Evolutionary conservation across 2,329 filamentous ascomycete species (phyloP), one percentile per base, ranked within the genome.

Genomic region (Claviceps sp.): DNA sequence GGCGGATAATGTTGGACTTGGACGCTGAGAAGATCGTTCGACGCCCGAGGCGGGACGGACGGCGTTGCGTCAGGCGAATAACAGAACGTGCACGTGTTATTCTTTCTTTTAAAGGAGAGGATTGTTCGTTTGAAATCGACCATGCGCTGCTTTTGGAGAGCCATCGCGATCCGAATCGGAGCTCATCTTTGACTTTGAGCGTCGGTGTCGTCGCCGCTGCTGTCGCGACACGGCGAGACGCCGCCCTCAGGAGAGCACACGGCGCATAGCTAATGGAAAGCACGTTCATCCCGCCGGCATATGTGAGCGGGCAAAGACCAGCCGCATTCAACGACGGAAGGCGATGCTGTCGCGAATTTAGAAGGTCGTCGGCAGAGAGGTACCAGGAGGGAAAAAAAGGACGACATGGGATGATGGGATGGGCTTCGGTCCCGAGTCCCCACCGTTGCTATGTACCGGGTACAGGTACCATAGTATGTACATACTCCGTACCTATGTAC

Each of bases 1-100:
- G 64, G n/a, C 68, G 74, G 53, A 79, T 67, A 49, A 74, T 59
- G 49, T 58, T 61, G 39, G 61, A 58, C 50, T 57, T 61, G 39
- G 61, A 59, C 49, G 61, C 60, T 42, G 62, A 61, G 57, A 69
- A 69, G 43, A 70, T 58, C n/a, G 61, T 64, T 45, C 67, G 61
- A 52, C 62, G 59, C 26, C 58, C 57, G 43, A 29, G 4, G n/a
- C 22, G 23, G 16, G 54, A 58, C 8, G 55, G 54, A 23, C 23
- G 38, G 34, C 43, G 13, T 11, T 44, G 29, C 17, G 37, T 20
- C n/a, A 49, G n/a, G 38, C 29, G 23, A n/a, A n/a, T 14, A 17
- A 9, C 39, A 5, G 34, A 13, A 9, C 44, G 50, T 39, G 48
- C 29, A 49, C 50, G 45, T 17, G 53, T 45, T 6, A 45, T 38